Conservation (phyloP, 768 basidiomycete genomes). For the Lactarius hengduanensis region DNA sequence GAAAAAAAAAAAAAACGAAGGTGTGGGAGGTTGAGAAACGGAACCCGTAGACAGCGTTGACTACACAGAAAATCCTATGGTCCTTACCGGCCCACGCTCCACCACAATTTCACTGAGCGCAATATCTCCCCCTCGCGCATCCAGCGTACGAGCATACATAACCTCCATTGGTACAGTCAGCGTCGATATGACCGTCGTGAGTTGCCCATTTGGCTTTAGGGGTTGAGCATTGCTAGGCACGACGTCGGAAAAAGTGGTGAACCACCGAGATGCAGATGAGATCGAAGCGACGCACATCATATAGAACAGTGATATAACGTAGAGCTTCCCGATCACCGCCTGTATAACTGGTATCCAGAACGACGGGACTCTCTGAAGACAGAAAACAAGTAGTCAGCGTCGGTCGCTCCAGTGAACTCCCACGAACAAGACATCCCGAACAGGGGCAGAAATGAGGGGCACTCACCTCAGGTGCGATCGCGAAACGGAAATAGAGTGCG, state of each 20-base stretch:
- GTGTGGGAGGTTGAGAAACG: neutral
- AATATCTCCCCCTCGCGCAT: neutral
- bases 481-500: neutral
- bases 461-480: neutral
- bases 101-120: neutral
- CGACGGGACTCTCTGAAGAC: neutral
- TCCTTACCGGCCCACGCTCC: neutral
- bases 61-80: neutral
- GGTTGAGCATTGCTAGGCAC: neutral
- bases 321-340: constrained; percentile 20
- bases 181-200: neutral
- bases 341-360: constrained; percentile 5
- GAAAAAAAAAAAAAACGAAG: too few relatives aligned
- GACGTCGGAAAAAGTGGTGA: neutral
- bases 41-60: neutral
- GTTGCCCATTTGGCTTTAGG: neutral
- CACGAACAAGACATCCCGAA: neutral
- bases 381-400: neutral
- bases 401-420: neutral
- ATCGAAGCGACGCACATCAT: constrained; percentile 10
- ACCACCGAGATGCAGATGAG: neutral
- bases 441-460: neutral
- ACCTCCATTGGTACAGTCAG: constrained; percentile 11
- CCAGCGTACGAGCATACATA: neutral
- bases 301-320: constrained; percentile 18